Conservation (phyloP, 1,284 basidiomycete genomes). For the Ceratobasidium theobromae region DNA sequence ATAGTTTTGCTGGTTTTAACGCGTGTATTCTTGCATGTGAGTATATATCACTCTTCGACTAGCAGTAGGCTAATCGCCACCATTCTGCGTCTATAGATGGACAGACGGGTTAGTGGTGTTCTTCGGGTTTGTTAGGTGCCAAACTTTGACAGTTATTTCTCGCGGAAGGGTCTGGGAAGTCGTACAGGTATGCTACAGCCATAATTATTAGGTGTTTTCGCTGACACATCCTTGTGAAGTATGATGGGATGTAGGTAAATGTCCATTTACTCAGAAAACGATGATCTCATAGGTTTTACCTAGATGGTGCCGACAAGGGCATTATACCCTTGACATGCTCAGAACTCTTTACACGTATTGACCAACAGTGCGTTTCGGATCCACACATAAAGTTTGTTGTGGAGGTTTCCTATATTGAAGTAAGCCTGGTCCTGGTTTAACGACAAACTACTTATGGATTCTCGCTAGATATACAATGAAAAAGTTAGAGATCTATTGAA, state of each 20-base stretch:
- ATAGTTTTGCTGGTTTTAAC: constrained; percentile 96
- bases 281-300: constrained; percentile 34
- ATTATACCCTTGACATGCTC: constrained; percentile 96
- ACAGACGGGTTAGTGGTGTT: constrained; percentile 69
- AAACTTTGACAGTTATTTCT: constrained; percentile 24
- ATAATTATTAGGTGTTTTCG: constrained; percentile 6
- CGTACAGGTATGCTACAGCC: constrained; percentile 66
- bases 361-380: constrained; percentile 63
- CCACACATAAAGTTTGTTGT: constrained; percentile 80
- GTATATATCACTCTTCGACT: constrained; percentile 45
- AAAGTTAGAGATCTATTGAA: constrained; percentile 97
- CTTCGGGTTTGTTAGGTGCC: constrained; percentile 7
- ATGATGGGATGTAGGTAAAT: constrained; percentile 96
- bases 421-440: constrained; percentile 42
- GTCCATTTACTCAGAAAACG: background rate
- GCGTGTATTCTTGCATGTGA: constrained; percentile 96
- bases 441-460: background rate
- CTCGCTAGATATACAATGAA: constrained; percentile 88
- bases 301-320: constrained; percentile 94
- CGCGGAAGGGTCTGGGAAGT: constrained; percentile 78
- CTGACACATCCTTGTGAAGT: constrained; percentile 49
- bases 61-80: constrained; percentile 36
- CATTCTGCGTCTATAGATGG: constrained; percentile 57
- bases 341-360: constrained; percentile 86
- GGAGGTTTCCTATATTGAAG: constrained; percentile 97